Percentiles rank a stretch among this genome's conserved stretches.
Conservation (phyloP, 768 basidiomycete genomes). For the Phlebiopsis flavidoalba region DNA sequence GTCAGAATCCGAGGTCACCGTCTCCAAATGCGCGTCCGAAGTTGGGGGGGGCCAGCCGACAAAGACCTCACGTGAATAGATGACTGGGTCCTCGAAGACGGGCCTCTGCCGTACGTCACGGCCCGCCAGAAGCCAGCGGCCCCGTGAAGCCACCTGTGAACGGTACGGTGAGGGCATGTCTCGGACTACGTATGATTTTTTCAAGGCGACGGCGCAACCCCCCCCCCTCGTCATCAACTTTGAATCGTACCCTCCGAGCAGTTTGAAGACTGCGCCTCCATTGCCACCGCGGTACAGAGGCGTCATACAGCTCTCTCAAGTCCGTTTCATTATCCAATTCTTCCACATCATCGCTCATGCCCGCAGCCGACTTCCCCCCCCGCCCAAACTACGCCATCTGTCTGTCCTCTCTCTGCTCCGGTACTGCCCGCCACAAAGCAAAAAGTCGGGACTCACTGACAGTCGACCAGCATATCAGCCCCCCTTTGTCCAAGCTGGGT, state of each 20-base stretch:
- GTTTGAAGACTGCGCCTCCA: slow-evolving; percentile 41
- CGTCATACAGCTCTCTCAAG: slow-evolving; percentile 46
- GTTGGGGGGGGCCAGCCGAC: no score
- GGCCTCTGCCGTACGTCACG: slow-evolving; percentile 29
- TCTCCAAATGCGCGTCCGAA: slow-evolving; percentile 23
- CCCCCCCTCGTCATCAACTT: slow-evolving; percentile 54
- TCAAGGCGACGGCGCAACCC: background rate
- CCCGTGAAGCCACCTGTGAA: slow-evolving; percentile 12
- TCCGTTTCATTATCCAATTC: slow-evolving; percentile 30
- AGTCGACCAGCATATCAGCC: slow-evolving; percentile 61
- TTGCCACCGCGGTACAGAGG: slow-evolving; percentile 66
- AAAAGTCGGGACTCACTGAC: slow-evolving; percentile 44
- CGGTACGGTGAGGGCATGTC: slow-evolving; percentile 13
- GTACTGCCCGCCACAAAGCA: background rate
- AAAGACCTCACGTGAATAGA: slow-evolving; percentile 64
- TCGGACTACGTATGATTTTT: slow-evolving; percentile 17
- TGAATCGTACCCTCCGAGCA: slow-evolving; percentile 40
- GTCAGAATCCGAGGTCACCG: slow-evolving; percentile 14
- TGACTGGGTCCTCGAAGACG: slow-evolving; percentile 71
- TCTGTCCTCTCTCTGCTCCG: slow-evolving; percentile 10
- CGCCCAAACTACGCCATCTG: slow-evolving; percentile 4
- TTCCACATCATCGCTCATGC: slow-evolving; percentile 22
- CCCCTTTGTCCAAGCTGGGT: slow-evolving; percentile 31
- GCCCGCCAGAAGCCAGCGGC: slow-evolving; percentile 15
- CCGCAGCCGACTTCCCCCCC: no score